Conservation (phyloP, 768 basidiomycete genomes). For the Tephrocybe sp. region DNA sequence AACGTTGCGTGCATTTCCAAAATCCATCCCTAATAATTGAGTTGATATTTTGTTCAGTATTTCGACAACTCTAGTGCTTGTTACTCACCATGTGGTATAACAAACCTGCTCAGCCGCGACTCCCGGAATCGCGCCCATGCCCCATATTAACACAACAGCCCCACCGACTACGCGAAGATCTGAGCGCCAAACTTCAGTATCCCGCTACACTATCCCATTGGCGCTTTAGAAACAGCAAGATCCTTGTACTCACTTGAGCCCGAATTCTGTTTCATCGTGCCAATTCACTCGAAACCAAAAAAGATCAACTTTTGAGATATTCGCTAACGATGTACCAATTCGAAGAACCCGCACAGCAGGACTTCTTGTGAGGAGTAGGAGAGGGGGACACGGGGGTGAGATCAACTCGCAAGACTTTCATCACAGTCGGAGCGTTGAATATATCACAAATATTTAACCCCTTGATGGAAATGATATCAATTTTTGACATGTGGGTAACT, state of each 20-base stretch:
- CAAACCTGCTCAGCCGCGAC: slow-evolving; percentile 21
- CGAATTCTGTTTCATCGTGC: slow-evolving; percentile 12
- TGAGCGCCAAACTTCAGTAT: not conserved
- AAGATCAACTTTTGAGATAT: slow-evolving; percentile 15
- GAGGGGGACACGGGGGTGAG: slow-evolving; percentile 17
- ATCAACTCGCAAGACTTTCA: slow-evolving; percentile 20
- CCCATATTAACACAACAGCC: slow-evolving; percentile 12
- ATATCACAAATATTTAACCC: not conserved
- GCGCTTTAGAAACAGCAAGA: not conserved
- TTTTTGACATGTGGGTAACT: not conserved
- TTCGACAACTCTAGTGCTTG: not conserved
- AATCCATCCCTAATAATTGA: slow-evolving; percentile 14
- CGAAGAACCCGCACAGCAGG: slow-evolving; percentile 24
- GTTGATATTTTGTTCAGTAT: not conserved
- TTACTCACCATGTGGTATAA: slow-evolving; percentile 17
- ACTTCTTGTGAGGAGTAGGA: slow-evolving; percentile 14
- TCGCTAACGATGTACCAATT: slow-evolving; percentile 11
- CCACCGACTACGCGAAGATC: slow-evolving; percentile 16
- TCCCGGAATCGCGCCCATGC: slow-evolving; percentile 15
- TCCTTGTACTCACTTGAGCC: slow-evolving; percentile 7
- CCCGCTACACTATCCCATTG: not conserved
- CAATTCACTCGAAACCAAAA: slow-evolving; percentile 6
- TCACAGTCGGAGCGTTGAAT: not conserved
- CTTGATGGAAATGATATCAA: slow-evolving; percentile 11
- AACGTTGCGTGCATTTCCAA: slow-evolving; percentile 15